Conservation (phyloP, 2,329 filamentous ascomycete species). For the Ceratocystiopsis minuta region DNA sequence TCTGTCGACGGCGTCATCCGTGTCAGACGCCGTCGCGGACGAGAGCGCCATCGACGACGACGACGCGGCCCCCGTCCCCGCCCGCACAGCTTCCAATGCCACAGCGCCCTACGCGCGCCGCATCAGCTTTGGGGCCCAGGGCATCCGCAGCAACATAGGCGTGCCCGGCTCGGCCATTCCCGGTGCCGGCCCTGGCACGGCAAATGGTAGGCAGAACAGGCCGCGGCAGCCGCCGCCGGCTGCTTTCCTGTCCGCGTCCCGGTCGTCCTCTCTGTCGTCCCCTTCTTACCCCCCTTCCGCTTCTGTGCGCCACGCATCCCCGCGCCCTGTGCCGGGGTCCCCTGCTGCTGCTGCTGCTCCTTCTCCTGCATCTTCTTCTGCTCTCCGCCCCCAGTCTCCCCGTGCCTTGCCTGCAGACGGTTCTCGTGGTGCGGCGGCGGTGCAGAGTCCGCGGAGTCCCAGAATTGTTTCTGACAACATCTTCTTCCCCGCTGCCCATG, state of each 20-base stretch:
- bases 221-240: too few species aligned
- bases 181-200: constrained; percentile 33
- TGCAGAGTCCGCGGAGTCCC: constrained; percentile 17
- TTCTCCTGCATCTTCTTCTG: too few species aligned
- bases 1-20: constrained; percentile 40
- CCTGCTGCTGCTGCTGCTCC: too few species aligned
- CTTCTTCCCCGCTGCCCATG: constrained; percentile 27
- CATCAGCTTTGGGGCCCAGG: constrained; percentile 77
- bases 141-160: constrained; percentile 36
- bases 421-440: too few species aligned
- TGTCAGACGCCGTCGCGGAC: constrained; percentile 36
- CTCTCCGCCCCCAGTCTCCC: too few species aligned
- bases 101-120: constrained; percentile 53
- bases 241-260: too few species aligned
- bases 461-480: constrained; percentile 48
- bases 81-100: constrained; percentile 46
- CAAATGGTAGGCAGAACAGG: constrained; percentile 33
- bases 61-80: constrained; percentile 30
- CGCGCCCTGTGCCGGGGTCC: too few species aligned
- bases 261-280: background rate
- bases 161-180: constrained; percentile 39
- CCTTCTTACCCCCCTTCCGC: background rate
- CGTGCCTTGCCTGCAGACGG: background rate
- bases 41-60: constrained; percentile 59
- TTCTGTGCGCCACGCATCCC: too few species aligned